These are phyloP conservation scores for Grifola frondosa DNA, from an alignment of 1,284 basidiomycete species.

Conservation along the genomic window DNA sequence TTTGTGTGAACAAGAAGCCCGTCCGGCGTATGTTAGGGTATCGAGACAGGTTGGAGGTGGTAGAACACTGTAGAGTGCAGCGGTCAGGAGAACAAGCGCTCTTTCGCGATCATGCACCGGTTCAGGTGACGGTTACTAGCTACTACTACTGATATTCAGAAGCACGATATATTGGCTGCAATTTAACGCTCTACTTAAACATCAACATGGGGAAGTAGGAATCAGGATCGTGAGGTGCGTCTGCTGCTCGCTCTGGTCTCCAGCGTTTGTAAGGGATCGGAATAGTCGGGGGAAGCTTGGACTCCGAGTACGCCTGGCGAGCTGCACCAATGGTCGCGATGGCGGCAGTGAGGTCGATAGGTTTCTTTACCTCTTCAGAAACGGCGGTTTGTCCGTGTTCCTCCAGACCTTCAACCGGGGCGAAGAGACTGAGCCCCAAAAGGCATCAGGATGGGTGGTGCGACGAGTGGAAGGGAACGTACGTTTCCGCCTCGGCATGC, in stretches of 20 bases:
- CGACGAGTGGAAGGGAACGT: conserved; percentile 32
- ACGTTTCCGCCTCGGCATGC: conserved; percentile 68
- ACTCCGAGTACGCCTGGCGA: conserved; percentile 61
- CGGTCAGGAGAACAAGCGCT: too few species aligned
- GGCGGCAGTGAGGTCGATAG: conserved; percentile 66
- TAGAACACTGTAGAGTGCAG: too few species aligned
- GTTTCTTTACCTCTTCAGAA: conserved; percentile 43
- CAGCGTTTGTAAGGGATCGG: conserved; percentile 68
- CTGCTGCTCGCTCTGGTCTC: conserved; percentile 63
- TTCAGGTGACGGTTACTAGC: too few species aligned
- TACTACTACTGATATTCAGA: too few species aligned
- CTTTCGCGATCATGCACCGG: too few species aligned
- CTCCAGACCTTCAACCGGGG: conserved; percentile 46
- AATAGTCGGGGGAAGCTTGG: conserved; percentile 71
- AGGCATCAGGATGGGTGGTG: conserved; percentile 2
- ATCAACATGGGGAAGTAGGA: conserved; percentile 86
- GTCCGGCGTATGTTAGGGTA: too few species aligned
- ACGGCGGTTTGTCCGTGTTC: conserved; percentile 46
- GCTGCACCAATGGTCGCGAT: conserved; percentile 63
- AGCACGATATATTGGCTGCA: too few species aligned
- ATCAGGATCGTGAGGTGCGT: conserved; percentile 74
- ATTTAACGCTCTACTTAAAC: conserved; percentile 72
- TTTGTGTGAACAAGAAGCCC: too few species aligned
- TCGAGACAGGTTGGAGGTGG: too few species aligned
- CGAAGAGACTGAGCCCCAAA: conserved; percentile 48